A percentile compares a stretch with the other conserved stretches of the same genome.
Conservation (phyloP, 257 asterid genomes). For the Catharanthus roseus region DNA sequence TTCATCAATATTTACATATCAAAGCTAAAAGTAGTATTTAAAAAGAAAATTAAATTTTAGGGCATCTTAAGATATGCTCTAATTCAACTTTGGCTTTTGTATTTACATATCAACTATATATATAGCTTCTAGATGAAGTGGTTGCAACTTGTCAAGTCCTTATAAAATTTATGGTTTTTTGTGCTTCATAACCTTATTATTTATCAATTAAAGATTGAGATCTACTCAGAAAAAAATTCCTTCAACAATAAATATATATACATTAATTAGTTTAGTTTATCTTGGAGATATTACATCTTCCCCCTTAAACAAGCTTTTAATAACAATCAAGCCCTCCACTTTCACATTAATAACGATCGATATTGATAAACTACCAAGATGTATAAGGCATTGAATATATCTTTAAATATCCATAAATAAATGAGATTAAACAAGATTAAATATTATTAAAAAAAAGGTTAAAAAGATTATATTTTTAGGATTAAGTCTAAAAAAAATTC, state of each 20-base stretch:
- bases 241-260: not conserved
- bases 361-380: no score
- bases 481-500: no score
- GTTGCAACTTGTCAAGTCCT: conserved; percentile 4
- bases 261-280: no score
- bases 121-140: conserved; percentile 15
- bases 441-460: no score
- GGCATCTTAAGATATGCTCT: conserved; percentile 8
- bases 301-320: not conserved
- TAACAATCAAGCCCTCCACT: not conserved
- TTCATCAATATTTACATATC: no score
- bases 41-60: not conserved
- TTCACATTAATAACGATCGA: not conserved
- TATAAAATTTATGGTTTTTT: not conserved
- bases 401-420: no score
- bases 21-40: not conserved
- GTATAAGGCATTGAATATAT: no score
- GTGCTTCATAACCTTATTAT: not conserved
- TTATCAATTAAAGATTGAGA: conserved; percentile 13
- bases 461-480: no score
- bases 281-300: not conserved
- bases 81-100: not conserved
- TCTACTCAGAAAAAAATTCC: conserved; percentile 2
- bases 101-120: not conserved
- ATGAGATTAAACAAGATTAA: no score